phyloP scores from a whole-genome alignment of 2,329 filamentous ascomycete genomes.

The Talaromyces sp. region DNA sequence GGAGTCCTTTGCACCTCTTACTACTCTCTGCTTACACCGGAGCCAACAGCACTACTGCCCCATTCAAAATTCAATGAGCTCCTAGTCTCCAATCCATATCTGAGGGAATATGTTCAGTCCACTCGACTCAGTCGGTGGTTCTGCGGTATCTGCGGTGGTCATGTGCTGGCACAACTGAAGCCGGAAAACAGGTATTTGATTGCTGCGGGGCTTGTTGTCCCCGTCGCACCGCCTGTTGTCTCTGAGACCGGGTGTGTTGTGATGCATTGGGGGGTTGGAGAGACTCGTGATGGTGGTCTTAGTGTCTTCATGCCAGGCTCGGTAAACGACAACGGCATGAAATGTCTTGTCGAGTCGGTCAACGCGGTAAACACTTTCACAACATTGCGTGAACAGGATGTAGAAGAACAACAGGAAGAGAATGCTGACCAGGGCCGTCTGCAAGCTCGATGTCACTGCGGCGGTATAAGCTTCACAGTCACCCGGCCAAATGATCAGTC shows the following conservation, averaged over 20 bases:
- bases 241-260: constrained; percentile 17
- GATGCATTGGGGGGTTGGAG: constrained; percentile 25
- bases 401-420: not conserved
- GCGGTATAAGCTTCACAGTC: constrained; percentile 53
- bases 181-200: constrained; percentile 27
- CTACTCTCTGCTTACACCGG: constrained; percentile 35
- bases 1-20: constrained; percentile 46
- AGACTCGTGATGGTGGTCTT: constrained; percentile 29
- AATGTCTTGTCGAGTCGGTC: constrained; percentile 20
- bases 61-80: not conserved
- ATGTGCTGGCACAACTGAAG: constrained; percentile 31
- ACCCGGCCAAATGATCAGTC: constrained; percentile 50
- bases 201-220: constrained; percentile 28
- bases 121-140: constrained; percentile 42
- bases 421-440: constrained; percentile 25
- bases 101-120: constrained; percentile 44
- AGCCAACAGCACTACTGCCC: not conserved
- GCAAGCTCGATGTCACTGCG: constrained; percentile 51
- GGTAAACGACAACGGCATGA: constrained; percentile 14
- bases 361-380: not conserved
- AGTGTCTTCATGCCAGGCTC: constrained; percentile 23
- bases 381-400: not conserved
- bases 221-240: constrained; percentile 14
- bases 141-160: constrained; percentile 48
- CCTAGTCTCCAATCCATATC: constrained; percentile 25